phyloP scores from a whole-genome alignment of 1,139 yeast species.

The Debaryomyces fabryi region DNA sequence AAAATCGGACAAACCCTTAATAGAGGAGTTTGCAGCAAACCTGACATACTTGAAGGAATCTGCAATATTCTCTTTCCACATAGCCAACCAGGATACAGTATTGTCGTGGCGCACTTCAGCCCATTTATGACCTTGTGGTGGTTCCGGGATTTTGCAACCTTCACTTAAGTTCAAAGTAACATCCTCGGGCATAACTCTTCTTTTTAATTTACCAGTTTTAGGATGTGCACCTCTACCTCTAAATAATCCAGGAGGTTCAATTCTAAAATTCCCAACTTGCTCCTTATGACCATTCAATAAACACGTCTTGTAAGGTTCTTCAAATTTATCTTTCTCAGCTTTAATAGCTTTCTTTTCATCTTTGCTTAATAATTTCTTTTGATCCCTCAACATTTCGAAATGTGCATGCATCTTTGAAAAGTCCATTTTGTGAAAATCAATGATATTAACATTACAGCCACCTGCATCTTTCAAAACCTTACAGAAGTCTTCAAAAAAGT shows the following conservation, averaged over 20 bases:
- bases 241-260: constrained; percentile 95
- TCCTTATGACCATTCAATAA: constrained; percentile 84
- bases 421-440: constrained; percentile 71
- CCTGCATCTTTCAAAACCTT: constrained; percentile 70
- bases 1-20: constrained; percentile 88
- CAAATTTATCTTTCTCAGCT: constrained; percentile 70
- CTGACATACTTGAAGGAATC: constrained; percentile 85
- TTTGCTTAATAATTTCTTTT: constrained; percentile 64
- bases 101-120: constrained; percentile 87
- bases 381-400: constrained; percentile 71
- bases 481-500: constrained; percentile 80
- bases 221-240: constrained; percentile 98
- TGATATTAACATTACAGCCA: constrained; percentile 60
- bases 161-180: constrained; percentile 81
- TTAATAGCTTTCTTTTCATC: constrained; percentile 76
- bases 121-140: constrained; percentile 91
- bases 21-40: constrained; percentile 87
- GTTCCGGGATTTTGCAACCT: constrained; percentile 71
- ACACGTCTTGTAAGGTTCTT: constrained; percentile 83
- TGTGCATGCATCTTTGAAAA: constrained; percentile 73
- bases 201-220: constrained; percentile 84
- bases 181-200: constrained; percentile 86
- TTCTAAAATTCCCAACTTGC: constrained; percentile 88
- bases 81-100: constrained; percentile 93
- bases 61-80: constrained; percentile 94